phyloP scores from a whole-genome alignment of 2,329 filamentous ascomycete species.

The Fusarium stilboides region DNA sequence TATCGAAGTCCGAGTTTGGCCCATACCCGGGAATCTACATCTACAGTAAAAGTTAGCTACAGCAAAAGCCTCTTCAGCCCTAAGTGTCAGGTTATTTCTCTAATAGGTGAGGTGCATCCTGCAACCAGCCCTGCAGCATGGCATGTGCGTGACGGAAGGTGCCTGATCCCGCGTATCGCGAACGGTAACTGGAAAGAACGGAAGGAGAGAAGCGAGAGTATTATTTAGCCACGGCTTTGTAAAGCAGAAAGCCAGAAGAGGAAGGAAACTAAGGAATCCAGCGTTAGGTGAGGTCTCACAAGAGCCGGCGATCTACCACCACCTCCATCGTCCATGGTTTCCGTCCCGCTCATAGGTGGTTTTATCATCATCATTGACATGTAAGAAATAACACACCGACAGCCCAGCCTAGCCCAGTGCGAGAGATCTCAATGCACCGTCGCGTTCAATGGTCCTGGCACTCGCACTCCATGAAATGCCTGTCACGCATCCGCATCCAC shows the following conservation, averaged over 20 bases:
- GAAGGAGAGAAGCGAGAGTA: slow-evolving; percentile 35
- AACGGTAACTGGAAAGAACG: slow-evolving; percentile 40
- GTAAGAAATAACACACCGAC: slow-evolving; percentile 7
- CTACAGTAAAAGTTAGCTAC: not conserved
- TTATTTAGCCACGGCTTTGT: slow-evolving; percentile 11
- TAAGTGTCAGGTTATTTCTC: slow-evolving; percentile 42
- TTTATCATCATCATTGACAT: slow-evolving; percentile 15
- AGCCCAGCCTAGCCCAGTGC: slow-evolving; percentile 33
- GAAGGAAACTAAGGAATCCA: slow-evolving; percentile 34
- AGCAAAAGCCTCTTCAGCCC: slow-evolving; percentile 36
- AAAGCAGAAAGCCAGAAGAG: slow-evolving; percentile 33
- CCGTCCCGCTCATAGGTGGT: not conserved
- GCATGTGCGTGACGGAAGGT: slow-evolving; percentile 36
- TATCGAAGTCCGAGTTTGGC: slow-evolving; percentile 1
- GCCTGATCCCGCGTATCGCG: slow-evolving; percentile 41
- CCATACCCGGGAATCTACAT: slow-evolving; percentile 12
- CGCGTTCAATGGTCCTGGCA: slow-evolving; percentile 8
- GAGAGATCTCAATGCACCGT: slow-evolving; percentile 35
- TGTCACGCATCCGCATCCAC: slow-evolving; percentile 38
- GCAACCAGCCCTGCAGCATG: slow-evolving; percentile 42
- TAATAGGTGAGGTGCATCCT: slow-evolving; percentile 44
- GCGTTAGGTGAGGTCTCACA: slow-evolving; percentile 26
- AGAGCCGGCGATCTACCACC: slow-evolving; percentile 23
- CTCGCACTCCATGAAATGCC: slow-evolving; percentile 27
- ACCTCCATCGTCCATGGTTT: slow-evolving; percentile 3